Evolutionary conservation across 371 early-diverging fungal genomes (phyloP).

Genomic region (Circinella minor): DNA sequence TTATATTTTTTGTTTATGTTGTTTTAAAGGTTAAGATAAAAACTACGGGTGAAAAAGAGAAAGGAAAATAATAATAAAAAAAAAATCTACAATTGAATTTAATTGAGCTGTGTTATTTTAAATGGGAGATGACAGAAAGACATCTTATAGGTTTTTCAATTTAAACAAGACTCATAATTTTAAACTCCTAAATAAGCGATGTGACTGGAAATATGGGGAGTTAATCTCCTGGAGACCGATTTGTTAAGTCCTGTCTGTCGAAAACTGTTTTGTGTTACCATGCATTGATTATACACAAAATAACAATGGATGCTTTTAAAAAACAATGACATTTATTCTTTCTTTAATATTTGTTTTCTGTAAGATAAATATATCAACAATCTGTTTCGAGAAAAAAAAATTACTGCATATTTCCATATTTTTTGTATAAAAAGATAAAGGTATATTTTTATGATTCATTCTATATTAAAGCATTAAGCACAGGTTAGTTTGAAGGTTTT

Average conservation of each 20-base stretch:
- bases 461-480: no score
- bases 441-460: no score
- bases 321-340: no score
- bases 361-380: no score
- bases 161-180: neutral
- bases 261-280: neutral
- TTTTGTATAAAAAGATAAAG: no score
- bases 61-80: conserved; percentile 1
- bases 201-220: neutral
- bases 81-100: neutral
- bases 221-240: conserved; percentile 15
- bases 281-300: neutral
- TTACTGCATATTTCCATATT: no score
- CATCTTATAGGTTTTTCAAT: conserved; percentile 1
- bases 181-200: conserved; percentile 10
- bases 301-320: no score
- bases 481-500: no score
- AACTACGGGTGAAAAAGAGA: neutral
- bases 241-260: neutral
- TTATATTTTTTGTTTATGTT: conserved; percentile 12
- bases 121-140: neutral
- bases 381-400: no score
- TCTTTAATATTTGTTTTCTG: no score
- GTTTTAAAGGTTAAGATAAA: neutral
- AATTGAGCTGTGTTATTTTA: no score